Percentiles rank a stretch among this genome's conserved stretches.
Evolutionary conservation across 306 rosid species (phyloP).

Genomic region (Cucumis cinereus): DNA sequence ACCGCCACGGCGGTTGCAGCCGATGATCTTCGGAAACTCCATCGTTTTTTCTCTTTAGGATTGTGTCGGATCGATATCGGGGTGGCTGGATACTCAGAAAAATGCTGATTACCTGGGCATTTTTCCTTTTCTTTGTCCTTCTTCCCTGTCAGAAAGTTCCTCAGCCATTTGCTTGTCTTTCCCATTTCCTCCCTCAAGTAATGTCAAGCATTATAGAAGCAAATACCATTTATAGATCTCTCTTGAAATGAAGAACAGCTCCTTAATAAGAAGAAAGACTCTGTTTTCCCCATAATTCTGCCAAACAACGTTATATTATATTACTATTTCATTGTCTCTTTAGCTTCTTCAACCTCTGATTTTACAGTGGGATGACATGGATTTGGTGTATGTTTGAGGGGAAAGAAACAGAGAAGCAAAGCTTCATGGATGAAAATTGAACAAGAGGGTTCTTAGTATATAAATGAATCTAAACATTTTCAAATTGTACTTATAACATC

Average conservation of each 20-base stretch:
- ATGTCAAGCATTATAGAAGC: slow-evolving; percentile 11
- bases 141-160: slow-evolving; percentile 64
- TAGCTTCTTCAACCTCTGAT: not conserved
- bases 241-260: slow-evolving; percentile 15
- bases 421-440: not conserved
- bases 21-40: slow-evolving; percentile 87
- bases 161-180: slow-evolving; percentile 72
- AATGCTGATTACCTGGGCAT: slow-evolving; percentile 17
- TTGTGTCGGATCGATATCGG: slow-evolving; percentile 30
- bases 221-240: slow-evolving; percentile 24
- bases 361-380: not conserved
- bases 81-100: slow-evolving; percentile 32
- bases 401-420: not conserved
- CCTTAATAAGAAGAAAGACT: not conserved
- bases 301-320: not conserved
- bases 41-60: slow-evolving; percentile 69
- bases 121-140: slow-evolving; percentile 28
- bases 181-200: slow-evolving; percentile 51
- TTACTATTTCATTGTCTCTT: not conserved
- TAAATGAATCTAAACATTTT: not conserved
- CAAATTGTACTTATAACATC: not conserved
- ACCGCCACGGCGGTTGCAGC: slow-evolving; percentile 16
- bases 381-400: not conserved
- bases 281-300: not conserved
- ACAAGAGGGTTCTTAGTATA: not conserved